These are phyloP conservation scores for Beauveria rudraprayagi DNA, from an alignment of 2,329 filamentous ascomycete species.

Conservation along the genomic window DNA sequence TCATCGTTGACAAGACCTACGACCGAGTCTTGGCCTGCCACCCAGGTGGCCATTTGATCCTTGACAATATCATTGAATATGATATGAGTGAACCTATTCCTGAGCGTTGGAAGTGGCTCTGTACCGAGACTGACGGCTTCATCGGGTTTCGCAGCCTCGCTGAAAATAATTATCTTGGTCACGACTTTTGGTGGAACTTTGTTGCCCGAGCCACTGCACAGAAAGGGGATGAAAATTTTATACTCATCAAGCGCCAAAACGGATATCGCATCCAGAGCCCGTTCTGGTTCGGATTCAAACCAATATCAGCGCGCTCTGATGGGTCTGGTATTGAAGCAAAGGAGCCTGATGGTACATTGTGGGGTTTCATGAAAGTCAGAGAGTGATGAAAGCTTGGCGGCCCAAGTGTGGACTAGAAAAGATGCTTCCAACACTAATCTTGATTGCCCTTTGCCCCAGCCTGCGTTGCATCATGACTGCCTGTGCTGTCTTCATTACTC, in stretches of 20 bases:
- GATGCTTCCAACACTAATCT: neutral
- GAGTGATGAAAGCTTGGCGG: slow-evolving; percentile 21
- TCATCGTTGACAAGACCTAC: neutral
- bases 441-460: neutral
- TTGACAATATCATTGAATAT: neutral
- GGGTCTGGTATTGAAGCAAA: slow-evolving; percentile 54
- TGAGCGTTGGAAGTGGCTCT: slow-evolving; percentile 2
- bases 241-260: neutral
- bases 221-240: neutral
- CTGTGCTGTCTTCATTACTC: neutral
- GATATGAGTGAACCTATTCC: neutral
- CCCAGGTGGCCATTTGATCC: neutral
- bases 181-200: neutral
- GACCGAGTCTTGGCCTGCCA: neutral
- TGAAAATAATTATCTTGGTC: neutral
- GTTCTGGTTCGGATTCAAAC: neutral
- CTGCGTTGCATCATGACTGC: too few species aligned
- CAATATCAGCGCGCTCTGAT: slow-evolving; percentile 42
- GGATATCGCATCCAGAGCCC: neutral
- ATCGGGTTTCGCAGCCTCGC: neutral
- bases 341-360: slow-evolving; percentile 25
- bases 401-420: neutral
- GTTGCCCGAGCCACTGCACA: neutral
- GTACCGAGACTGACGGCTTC: neutral
- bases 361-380: neutral